Evolutionary conservation across 2,329 filamentous ascomycete genomes (phyloP).

Genomic region (Aureobasidium sp.): DNA sequence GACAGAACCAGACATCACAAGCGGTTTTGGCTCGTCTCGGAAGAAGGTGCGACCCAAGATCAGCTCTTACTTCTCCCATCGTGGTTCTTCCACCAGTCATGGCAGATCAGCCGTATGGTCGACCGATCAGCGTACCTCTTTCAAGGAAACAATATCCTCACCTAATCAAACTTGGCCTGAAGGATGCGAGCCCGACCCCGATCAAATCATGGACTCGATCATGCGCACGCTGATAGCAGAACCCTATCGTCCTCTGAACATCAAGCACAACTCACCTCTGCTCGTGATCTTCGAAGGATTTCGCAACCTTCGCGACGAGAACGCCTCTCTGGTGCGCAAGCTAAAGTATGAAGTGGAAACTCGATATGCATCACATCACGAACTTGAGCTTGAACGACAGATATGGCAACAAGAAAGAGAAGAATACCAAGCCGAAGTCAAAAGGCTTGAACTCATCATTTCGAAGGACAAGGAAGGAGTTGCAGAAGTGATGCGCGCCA

Average conservation of each 20-base stretch:
- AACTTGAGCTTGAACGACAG: conserved; percentile 27
- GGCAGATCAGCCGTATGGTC: conserved; percentile 16
- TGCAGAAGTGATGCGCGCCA: conserved; percentile 35
- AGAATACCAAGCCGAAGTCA: conserved; percentile 36
- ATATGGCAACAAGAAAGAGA: conserved; percentile 29
- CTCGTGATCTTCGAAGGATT: conserved; percentile 39
- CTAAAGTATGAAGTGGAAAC: conserved; percentile 26
- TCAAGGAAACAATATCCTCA: neutral
- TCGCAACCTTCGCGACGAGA: conserved; percentile 30
- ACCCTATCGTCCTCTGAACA: conserved; percentile 25
- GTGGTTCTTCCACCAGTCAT: conserved; percentile 19
- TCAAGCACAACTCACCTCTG: conserved; percentile 32
- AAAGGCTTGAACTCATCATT: conserved; percentile 39
- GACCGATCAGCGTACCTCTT: neutral
- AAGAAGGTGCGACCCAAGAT: conserved; percentile 34
- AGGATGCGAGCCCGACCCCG: conserved; percentile 1
- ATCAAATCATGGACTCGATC: conserved; percentile 26
- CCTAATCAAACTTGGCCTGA: neutral
- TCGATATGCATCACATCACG: conserved; percentile 19
- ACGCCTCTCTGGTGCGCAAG: conserved; percentile 25
- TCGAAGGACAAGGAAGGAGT: conserved; percentile 37
- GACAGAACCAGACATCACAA: conserved; percentile 25
- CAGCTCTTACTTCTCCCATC: conserved; percentile 34
- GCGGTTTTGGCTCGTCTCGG: conserved; percentile 27
- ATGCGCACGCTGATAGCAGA: conserved; percentile 26